Base-by-base conservation (phyloP, 2,329 filamentous ascomycete genomes). In the Microdochium paspali region DNA sequence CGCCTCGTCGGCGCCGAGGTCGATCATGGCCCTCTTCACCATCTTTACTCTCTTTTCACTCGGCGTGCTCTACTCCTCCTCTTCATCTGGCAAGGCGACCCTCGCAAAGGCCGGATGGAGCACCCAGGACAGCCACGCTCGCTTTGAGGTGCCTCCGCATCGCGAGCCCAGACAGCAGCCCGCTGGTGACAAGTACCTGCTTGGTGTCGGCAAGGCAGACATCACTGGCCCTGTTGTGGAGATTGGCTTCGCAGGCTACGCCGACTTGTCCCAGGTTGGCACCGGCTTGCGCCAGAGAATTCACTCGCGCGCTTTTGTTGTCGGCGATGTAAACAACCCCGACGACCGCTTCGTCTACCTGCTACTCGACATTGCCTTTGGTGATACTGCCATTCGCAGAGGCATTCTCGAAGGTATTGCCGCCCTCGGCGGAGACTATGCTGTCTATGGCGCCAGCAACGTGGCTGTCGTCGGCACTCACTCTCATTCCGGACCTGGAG, bases 401-500 rank as follows among this genome's bases (percentile, higher is more conserved):
- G 90, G 89, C 24, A 87, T 95, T 49, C 68, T 95, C 12, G 74
- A 89, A 46, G 84, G 79, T 1, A 68, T 96, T 12, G 73, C 74
- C 31, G 70, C 68, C 0, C 67, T 94, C 20, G 90, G 89, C 0
- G 66, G 72, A 5, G 82, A 85, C 4, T 95, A 90, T 61, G 71
- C 80, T 15, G 69, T 86, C 47, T 94, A 95, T 63, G 80, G 77
- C 44, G 79, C 85, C 57, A 76, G 84, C 54, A 95, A 94, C 56
- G 69, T 95, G 18, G 90, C 90, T n/a, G 77, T 96, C 18, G 93
- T 87, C 2, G 90, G 89, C 28, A 95, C 90, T 0, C 90, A 96
- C 62, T 91, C 87, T 2, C 90, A 96, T 66, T 85, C 88, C 18
- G 90, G 89, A 0, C 90, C 90, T 0, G 90, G 87, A 3, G 90